A percentile compares a stretch with the other conserved stretches of the same genome.
Evolutionary conservation across 768 basidiomycete species (phyloP).

Genomic region (Suillus subluteus): DNA sequence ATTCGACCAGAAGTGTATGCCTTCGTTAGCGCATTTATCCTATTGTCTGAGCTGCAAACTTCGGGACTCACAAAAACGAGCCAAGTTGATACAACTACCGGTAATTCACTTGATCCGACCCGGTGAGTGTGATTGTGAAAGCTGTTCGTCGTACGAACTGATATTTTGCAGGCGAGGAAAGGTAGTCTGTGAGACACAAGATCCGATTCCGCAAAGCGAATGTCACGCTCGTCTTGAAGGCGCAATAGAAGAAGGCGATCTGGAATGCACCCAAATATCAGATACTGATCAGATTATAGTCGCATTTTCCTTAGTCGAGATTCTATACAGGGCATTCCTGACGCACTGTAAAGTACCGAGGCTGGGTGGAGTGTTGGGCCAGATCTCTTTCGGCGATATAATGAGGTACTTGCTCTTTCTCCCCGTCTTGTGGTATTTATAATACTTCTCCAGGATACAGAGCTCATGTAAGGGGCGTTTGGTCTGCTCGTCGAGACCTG

Average conservation of each 20-base stretch:
- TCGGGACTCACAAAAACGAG: slow-evolving; percentile 49
- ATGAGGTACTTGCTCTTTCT: slow-evolving; percentile 48
- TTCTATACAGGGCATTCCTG: slow-evolving; percentile 56
- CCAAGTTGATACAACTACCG: slow-evolving; percentile 35
- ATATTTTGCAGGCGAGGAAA: slow-evolving; percentile 48
- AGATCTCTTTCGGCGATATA: slow-evolving; percentile 53
- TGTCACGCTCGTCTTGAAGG: slow-evolving; percentile 53
- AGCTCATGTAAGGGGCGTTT: slow-evolving; percentile 69
- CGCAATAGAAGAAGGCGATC: too few relatives aligned
- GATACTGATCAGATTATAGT: slow-evolving; percentile 29
- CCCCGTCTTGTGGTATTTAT: slow-evolving; percentile 3
- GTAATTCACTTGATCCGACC: slow-evolving; percentile 24
- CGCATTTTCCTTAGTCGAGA: slow-evolving; percentile 63
- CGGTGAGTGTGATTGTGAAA: slow-evolving; percentile 20
- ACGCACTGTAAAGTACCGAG: too few relatives aligned
- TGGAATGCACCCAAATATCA: too few relatives aligned
- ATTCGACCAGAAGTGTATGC: slow-evolving; percentile 67
- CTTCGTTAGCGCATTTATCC: slow-evolving; percentile 10
- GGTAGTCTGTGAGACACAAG: slow-evolving; percentile 53
- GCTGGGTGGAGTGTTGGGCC: too few relatives aligned
- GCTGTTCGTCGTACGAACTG: background rate
- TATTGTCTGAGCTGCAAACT: too few relatives aligned
- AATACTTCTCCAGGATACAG: slow-evolving; percentile 47
- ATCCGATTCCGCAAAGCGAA: slow-evolving; percentile 51
- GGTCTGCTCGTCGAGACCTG: slow-evolving; percentile 75